phyloP scores from a whole-genome alignment of 306 rosid species.

The Castanopsis chinensis region DNA sequence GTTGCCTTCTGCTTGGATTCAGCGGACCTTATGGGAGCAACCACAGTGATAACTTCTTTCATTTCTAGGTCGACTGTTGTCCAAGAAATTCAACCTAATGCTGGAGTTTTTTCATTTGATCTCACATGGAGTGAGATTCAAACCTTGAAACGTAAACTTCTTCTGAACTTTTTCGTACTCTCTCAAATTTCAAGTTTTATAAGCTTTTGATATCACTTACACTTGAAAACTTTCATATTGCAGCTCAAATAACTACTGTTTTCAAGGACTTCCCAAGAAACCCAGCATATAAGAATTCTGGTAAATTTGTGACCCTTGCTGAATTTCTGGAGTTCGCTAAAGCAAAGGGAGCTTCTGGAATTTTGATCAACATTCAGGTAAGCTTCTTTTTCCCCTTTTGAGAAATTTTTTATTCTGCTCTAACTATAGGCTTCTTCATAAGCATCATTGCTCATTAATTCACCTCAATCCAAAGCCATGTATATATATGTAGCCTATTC shows the following conservation, averaged over 20 bases:
- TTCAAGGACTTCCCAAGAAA: constrained; percentile 44
- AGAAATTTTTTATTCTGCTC: background rate
- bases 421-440: background rate
- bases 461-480: background rate
- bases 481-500: background rate
- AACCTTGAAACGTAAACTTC: constrained; percentile 60
- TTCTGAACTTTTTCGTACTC: background rate
- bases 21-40: constrained; percentile 46
- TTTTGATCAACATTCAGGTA: constrained; percentile 63
- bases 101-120: constrained; percentile 81
- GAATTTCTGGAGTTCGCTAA: constrained; percentile 86
- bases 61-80: constrained; percentile 38
- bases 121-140: constrained; percentile 85
- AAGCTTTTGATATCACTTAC: background rate
- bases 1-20: constrained; percentile 63
- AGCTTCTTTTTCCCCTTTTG: background rate
- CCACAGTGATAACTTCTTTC: constrained; percentile 56
- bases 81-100: constrained; percentile 62
- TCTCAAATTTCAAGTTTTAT: background rate
- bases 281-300: constrained; percentile 65
- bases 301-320: constrained; percentile 55
- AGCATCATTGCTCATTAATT: background rate
- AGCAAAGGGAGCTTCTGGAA: constrained; percentile 63
- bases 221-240: constrained; percentile 16
- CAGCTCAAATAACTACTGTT: constrained; percentile 64